These are phyloP conservation scores for Exophiala calicioides DNA, from an alignment of 2,329 filamentous ascomycete genomes.

Conservation along the genomic window DNA sequence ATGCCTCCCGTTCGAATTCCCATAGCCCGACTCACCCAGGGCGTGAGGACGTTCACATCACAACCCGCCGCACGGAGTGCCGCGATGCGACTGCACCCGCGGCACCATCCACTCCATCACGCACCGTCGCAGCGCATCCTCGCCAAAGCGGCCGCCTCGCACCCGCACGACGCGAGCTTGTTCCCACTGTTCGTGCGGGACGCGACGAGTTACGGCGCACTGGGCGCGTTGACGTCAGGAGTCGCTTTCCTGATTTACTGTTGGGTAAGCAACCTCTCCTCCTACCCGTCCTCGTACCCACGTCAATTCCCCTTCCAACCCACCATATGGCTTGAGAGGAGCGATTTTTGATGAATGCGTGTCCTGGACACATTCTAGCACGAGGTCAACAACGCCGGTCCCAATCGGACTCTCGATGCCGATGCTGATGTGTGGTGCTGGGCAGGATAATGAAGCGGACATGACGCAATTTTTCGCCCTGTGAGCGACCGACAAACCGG, in stretches of 20 bases:
- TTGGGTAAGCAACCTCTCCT: slow-evolving; percentile 27
- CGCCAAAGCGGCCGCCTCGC: slow-evolving; percentile 15
- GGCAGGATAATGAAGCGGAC: no score
- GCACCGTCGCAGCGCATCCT: slow-evolving; percentile 23
- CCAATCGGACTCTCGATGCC: no score
- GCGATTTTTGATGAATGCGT: slow-evolving; percentile 20
- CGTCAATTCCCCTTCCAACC: slow-evolving; percentile 19
- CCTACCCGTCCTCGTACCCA: slow-evolving; percentile 18
- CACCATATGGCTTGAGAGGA: slow-evolving; percentile 23
- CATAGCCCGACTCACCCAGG: slow-evolving; percentile 12
- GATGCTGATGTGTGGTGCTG: no score
- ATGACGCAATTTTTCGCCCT: no score
- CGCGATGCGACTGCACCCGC: slow-evolving; percentile 9
- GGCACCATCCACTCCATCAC: slow-evolving; percentile 18
- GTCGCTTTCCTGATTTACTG: slow-evolving; percentile 26
- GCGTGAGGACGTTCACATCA: slow-evolving; percentile 13
- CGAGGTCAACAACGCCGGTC: neutral
- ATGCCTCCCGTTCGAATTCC: slow-evolving; percentile 23
- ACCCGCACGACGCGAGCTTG: neutral
- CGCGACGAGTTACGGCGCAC: slow-evolving; percentile 21
- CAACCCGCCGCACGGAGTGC: slow-evolving; percentile 3
- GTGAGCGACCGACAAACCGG: no score
- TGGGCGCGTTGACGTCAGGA: slow-evolving; percentile 23
- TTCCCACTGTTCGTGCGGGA: slow-evolving; percentile 20
- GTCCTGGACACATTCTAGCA: no score